A percentile compares a stretch with the other conserved stretches of the same genome.
Conservation (phyloP, 495 filamentous ascomycete genomes). For the Aspergillus leporis region DNA sequence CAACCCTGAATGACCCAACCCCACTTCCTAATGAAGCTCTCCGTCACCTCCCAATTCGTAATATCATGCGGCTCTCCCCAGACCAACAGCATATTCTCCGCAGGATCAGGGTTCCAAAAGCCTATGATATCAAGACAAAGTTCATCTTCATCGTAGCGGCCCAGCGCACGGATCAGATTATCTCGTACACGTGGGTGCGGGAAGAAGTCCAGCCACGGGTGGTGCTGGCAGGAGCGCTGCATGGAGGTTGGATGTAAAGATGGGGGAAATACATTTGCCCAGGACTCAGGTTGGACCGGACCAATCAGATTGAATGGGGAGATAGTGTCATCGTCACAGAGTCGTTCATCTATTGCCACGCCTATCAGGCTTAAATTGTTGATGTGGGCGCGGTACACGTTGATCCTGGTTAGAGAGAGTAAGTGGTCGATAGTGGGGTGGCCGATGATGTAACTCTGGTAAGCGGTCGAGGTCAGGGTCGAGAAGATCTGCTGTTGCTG, state of each 20-base stretch:
- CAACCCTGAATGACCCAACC: slow-evolving; percentile 52
- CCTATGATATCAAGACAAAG: slow-evolving; percentile 49
- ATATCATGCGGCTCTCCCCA: slow-evolving; percentile 53
- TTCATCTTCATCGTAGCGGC: slow-evolving; percentile 44
- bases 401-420: slow-evolving; percentile 40
- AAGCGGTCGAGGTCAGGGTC: slow-evolving; percentile 28
- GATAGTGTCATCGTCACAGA: slow-evolving; percentile 29
- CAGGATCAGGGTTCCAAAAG: slow-evolving; percentile 37
- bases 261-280: slow-evolving; percentile 26
- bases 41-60: slow-evolving; percentile 52
- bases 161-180: slow-evolving; percentile 44
- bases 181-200: slow-evolving; percentile 51
- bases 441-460: slow-evolving; percentile 31
- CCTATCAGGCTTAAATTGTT: slow-evolving; percentile 24
- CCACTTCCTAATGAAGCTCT: slow-evolving; percentile 51
- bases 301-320: slow-evolving; percentile 28
- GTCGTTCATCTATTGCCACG: slow-evolving; percentile 24
- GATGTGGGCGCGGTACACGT: slow-evolving; percentile 42
- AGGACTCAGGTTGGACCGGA: background rate
- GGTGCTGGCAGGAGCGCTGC: slow-evolving; percentile 43
- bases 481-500: slow-evolving; percentile 16
- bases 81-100: slow-evolving; percentile 41
- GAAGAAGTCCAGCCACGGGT: slow-evolving; percentile 57
- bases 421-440: slow-evolving; percentile 40
- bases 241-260: slow-evolving; percentile 49